Percentiles rank a stretch among this genome's conserved stretches.
phyloP scores from a whole-genome alignment of 2,329 filamentous ascomycete species.

The Cylindrodendrum hubeiense region DNA sequence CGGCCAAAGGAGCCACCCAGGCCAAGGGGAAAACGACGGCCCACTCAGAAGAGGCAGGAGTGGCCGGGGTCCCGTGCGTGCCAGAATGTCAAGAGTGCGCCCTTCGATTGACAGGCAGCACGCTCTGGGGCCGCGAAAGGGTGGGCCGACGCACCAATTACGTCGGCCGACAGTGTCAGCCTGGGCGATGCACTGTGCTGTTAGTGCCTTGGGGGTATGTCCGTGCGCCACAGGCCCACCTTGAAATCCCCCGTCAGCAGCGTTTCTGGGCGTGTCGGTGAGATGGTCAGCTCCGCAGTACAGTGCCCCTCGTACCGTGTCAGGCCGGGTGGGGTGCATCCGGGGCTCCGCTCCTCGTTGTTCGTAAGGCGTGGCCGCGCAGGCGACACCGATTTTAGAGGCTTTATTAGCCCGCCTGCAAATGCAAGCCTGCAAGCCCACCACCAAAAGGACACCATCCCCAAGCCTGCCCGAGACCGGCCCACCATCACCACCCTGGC shows the following conservation, averaged over 20 bases:
- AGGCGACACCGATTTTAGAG: slow-evolving; percentile 9
- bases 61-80: slow-evolving; percentile 39
- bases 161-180: slow-evolving; percentile 22
- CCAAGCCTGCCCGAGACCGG: slow-evolving; percentile 38
- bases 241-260: neutral
- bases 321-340: slow-evolving; percentile 21
- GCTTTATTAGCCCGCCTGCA: neutral
- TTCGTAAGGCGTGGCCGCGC: slow-evolving; percentile 43
- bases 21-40: neutral
- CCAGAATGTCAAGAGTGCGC: slow-evolving; percentile 43
- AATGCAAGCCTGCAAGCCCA: slow-evolving; percentile 13
- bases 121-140: slow-evolving; percentile 25
- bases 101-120: slow-evolving; percentile 47
- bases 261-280: slow-evolving; percentile 10
- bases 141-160: slow-evolving; percentile 30
- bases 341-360: slow-evolving; percentile 45
- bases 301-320: slow-evolving; percentile 29
- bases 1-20: slow-evolving; percentile 1
- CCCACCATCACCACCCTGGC: slow-evolving; percentile 20
- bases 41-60: slow-evolving; percentile 20
- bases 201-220: neutral
- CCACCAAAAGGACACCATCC: neutral
- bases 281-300: slow-evolving; percentile 16
- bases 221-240: neutral
- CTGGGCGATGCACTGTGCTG: slow-evolving; percentile 27